Conservation (phyloP, 495 filamentous ascomycete species). For the Aspergillus haitiensis region DNA sequence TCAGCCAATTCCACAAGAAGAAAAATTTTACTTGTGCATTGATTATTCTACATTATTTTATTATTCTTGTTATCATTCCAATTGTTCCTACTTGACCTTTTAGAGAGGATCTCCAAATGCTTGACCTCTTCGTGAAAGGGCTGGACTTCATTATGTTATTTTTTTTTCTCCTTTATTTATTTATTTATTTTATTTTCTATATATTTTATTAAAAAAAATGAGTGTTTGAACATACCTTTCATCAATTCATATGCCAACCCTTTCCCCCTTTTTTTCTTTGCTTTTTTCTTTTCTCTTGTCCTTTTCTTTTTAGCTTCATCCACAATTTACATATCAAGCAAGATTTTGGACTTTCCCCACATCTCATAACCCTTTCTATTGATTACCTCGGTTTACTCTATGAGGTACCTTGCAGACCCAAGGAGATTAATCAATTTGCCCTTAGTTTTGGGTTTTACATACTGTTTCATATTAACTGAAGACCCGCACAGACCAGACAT, state of each 20-base stretch:
- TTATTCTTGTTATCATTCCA: background rate
- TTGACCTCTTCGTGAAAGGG: no score
- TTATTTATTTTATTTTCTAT: no score
- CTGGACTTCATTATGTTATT: no score
- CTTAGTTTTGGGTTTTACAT: conserved; percentile 1
- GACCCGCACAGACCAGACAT: conserved; percentile 27
- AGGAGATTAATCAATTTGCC: background rate
- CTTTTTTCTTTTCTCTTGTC: background rate
- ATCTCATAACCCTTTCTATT: background rate
- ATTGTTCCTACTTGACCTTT: background rate
- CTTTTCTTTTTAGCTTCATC: background rate
- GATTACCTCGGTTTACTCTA: conserved; percentile 6
- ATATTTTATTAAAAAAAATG: no score
- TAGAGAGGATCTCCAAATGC: background rate
- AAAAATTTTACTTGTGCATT: background rate
- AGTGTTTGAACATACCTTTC: no score
- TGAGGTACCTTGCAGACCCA: conserved; percentile 4
- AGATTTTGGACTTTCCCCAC: background rate
- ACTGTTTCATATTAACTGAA: conserved; percentile 21
- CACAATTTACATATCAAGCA: background rate
- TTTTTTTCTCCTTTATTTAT: no score
- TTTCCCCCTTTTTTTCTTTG: background rate
- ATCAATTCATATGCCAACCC: no score
- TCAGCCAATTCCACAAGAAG: background rate
- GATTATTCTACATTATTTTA: background rate